Conservation (phyloP, 257 asterid species). For the Forsythia viridissima region DNA sequence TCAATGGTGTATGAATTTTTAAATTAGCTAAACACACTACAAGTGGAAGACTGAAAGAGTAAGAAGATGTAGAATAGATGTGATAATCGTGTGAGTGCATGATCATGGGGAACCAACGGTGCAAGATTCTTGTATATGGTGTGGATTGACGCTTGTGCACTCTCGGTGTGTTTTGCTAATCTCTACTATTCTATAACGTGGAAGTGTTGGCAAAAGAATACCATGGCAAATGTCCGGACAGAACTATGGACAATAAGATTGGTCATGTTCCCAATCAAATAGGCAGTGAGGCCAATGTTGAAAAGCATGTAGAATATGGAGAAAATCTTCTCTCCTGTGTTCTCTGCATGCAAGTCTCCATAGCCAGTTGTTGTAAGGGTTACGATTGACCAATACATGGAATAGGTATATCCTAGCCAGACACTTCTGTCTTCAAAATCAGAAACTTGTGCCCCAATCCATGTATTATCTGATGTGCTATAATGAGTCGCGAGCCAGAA, state of each 20-base stretch:
- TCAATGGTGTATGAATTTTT: neutral
- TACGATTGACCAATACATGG: conserved; percentile 89
- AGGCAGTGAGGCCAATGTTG: conserved; percentile 94
- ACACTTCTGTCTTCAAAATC: conserved; percentile 57
- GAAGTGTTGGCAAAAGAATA: conserved; percentile 28
- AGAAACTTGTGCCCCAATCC: conserved; percentile 74
- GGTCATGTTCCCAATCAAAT: conserved; percentile 94
- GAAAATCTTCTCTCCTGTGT: conserved; percentile 82
- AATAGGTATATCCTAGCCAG: conserved; percentile 75
- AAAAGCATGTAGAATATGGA: conserved; percentile 87
- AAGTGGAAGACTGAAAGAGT: neutral
- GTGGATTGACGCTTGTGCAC: neutral
- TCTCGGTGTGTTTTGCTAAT: neutral
- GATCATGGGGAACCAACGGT: neutral
- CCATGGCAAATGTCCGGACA: conserved; percentile 74
- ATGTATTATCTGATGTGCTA: conserved; percentile 42
- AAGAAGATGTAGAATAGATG: neutral
- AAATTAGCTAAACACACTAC: neutral
- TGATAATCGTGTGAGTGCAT: neutral
- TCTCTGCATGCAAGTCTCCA: conserved; percentile 82
- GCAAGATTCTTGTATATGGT: neutral
- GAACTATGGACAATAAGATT: conserved; percentile 83
- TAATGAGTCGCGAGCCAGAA: conserved; percentile 79
- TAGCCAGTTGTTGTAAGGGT: conserved; percentile 93
- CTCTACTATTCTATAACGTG: neutral